These are phyloP conservation scores for Fonsecaea pugnacius DNA, from an alignment of 2,329 filamentous ascomycete genomes.

Conservation along the genomic window DNA sequence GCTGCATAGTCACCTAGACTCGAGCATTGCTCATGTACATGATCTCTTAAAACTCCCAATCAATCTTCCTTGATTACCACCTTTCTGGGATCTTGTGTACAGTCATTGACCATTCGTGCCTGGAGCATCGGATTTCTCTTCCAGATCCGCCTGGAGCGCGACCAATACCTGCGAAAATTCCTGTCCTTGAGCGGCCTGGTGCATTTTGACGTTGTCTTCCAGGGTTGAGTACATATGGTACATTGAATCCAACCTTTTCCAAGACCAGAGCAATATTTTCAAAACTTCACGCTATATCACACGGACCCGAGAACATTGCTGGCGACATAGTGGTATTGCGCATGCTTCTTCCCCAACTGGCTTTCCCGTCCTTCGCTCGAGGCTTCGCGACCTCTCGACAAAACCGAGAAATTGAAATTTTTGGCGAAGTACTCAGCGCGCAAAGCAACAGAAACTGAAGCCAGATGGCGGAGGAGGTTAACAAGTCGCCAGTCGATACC, in stretches of 20 bases:
- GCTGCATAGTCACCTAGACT: constrained; percentile 14
- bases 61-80: constrained; percentile 8
- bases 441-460: background rate
- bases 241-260: background rate
- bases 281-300: background rate
- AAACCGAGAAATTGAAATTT: background rate
- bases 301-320: background rate
- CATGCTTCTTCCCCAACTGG: background rate
- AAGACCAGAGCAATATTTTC: background rate
- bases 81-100: constrained; percentile 12
- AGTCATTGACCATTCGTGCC: constrained; percentile 11
- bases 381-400: background rate
- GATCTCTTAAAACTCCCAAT: constrained; percentile 4
- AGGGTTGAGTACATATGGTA: constrained; percentile 4
- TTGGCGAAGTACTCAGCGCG: background rate
- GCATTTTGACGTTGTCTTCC: background rate
- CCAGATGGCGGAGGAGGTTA: constrained; percentile 4
- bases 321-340: background rate
- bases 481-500: background rate
- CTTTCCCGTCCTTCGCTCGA: background rate
- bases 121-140: constrained; percentile 1
- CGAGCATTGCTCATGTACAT: constrained; percentile 17
- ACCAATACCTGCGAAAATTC: background rate
- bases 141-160: constrained; percentile 4
- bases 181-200: background rate